Conservation (phyloP, 2,329 filamentous ascomycete genomes). For the Xylaria multiplex region DNA sequence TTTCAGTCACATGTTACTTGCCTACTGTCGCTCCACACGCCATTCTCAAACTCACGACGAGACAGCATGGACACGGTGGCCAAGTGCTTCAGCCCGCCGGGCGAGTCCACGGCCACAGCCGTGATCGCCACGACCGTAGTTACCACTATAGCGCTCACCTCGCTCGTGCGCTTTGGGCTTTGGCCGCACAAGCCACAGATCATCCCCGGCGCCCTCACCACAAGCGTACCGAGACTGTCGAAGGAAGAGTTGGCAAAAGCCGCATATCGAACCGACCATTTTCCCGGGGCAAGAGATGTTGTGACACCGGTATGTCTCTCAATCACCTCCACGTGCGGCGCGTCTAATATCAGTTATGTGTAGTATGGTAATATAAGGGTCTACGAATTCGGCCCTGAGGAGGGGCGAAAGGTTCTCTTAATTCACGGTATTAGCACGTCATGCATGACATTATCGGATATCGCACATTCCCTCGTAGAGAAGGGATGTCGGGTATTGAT, state of each 20-base stretch:
- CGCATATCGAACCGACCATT: conserved; percentile 72
- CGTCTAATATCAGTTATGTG: conserved; percentile 11
- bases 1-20: background rate
- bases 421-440: conserved; percentile 88
- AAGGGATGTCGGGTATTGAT: conserved; percentile 83
- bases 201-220: conserved; percentile 58
- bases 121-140: conserved; percentile 55
- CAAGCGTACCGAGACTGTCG: conserved; percentile 52
- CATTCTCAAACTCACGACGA: background rate
- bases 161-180: conserved; percentile 50
- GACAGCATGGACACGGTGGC: conserved; percentile 48
- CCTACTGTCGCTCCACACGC: background rate
- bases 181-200: conserved; percentile 55
- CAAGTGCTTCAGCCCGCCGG: conserved; percentile 40
- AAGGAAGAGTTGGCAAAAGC: conserved; percentile 52
- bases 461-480: conserved; percentile 74
- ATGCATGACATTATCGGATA: conserved; percentile 74
- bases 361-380: conserved; percentile 78
- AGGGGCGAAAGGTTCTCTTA: conserved; percentile 78
- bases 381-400: conserved; percentile 83
- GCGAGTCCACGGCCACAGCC: conserved; percentile 45
- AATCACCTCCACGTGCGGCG: background rate
- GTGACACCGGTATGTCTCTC: conserved; percentile 65
- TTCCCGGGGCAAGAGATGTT: conserved; percentile 79
- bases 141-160: conserved; percentile 55